Evolutionary conservation across 805 yeast species (phyloP).

Genomic region (Candida boidinii): DNA sequence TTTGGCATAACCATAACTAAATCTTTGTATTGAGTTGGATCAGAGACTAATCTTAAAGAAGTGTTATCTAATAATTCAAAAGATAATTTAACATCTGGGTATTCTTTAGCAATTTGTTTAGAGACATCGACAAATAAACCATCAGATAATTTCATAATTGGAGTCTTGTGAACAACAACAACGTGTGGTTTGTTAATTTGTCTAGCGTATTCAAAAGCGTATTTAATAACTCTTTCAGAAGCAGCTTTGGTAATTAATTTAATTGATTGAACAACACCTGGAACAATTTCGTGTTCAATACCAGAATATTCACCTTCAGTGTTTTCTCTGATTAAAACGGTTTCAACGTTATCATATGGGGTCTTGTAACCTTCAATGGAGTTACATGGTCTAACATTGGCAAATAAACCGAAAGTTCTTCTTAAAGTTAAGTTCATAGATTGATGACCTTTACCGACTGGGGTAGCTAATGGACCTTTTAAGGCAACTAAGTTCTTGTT

Average conservation of each 20-base stretch:
- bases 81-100: conserved; percentile 79
- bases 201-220: conserved; percentile 94
- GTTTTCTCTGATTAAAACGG: conserved; percentile 96
- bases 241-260: conserved; percentile 95
- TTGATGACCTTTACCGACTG: conserved; percentile 97
- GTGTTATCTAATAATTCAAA: conserved; percentile 94
- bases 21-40: conserved; percentile 81
- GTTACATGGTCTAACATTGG: conserved; percentile 96
- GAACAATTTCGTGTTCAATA: conserved; percentile 95
- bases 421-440: conserved; percentile 95
- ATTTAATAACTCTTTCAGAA: conserved; percentile 92
- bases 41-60: conserved; percentile 79
- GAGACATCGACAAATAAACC: conserved; percentile 94
- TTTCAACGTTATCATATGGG: conserved; percentile 81
- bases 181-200: conserved; percentile 82
- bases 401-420: conserved; percentile 92
- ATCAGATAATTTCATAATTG: conserved; percentile 96
- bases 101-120: conserved; percentile 80
- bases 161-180: conserved; percentile 94
- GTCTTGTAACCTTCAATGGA: conserved; percentile 91
- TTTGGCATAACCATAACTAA: conserved; percentile 97
- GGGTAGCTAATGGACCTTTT: conserved; percentile 98
- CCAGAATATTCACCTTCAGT: conserved; percentile 99
- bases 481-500: conserved; percentile 90
- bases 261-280: conserved; percentile 97